These are phyloP conservation scores for Neurospora sp. DNA, from an alignment of 495 filamentous ascomycete species.

Conservation along the genomic window DNA sequence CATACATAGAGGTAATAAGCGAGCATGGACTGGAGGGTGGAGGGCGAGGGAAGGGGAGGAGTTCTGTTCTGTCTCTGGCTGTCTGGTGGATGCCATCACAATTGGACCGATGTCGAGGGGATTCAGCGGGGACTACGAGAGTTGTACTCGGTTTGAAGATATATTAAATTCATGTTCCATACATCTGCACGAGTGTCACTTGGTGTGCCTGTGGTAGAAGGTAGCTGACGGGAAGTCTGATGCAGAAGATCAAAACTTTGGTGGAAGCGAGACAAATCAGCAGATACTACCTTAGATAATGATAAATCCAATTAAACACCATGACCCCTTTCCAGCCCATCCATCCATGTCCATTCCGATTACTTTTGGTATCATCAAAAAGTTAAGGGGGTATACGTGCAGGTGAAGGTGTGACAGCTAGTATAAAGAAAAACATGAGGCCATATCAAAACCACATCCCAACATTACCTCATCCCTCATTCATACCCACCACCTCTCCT, in stretches of 20 bases:
- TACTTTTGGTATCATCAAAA: neutral
- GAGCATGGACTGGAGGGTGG: neutral
- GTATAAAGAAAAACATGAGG: neutral
- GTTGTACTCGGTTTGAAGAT: neutral
- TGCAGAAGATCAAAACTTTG: neutral
- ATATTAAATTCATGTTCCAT: neutral
- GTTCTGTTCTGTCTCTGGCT: neutral
- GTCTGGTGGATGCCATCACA: neutral
- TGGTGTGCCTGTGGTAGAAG: neutral
- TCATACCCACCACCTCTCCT: neutral
- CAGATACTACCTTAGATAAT: neutral
- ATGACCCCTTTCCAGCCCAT: neutral
- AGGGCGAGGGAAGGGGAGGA: neutral
- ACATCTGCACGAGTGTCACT: neutral
- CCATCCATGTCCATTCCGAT: neutral
- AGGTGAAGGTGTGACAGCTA: neutral
- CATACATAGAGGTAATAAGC: neutral
- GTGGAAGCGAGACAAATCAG: neutral
- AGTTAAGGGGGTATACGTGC: neutral
- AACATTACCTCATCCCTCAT: neutral
- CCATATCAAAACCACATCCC: neutral
- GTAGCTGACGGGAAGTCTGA: neutral
- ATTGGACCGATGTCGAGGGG: neutral
- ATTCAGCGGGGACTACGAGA: neutral
- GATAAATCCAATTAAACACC: neutral